These are phyloP conservation scores for Talaromyces sp. DNA, from an alignment of 2,329 filamentous ascomycete species.

Conservation along the genomic window DNA sequence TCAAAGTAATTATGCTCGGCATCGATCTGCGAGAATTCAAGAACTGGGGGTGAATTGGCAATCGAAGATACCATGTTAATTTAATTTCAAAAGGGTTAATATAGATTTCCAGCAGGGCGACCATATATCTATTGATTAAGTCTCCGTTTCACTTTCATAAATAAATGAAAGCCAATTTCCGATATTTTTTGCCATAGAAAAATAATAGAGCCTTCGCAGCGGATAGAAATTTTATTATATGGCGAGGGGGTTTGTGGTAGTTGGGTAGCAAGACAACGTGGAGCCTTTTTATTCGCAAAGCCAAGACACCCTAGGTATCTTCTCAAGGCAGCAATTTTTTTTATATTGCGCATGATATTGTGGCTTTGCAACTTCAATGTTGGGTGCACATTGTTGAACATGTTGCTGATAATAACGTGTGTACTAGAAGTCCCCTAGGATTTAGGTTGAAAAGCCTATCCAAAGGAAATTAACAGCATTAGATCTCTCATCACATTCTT, in stretches of 20 bases:
- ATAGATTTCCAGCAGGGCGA: neutral
- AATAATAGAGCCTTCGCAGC: neutral
- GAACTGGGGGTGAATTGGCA: neutral
- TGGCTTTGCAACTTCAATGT: neutral
- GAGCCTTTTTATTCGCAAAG: neutral
- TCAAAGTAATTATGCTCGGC: neutral
- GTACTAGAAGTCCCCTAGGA: too few species aligned
- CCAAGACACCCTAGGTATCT: neutral
- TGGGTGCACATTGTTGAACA: neutral
- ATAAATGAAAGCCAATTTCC: neutral
- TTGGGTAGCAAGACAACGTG: neutral
- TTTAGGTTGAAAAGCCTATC: neutral
- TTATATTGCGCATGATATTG: neutral
- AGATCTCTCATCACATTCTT: neutral
- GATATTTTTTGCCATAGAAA: neutral
- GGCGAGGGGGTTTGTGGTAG: neutral
- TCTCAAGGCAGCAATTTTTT: neutral
- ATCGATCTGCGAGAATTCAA: neutral
- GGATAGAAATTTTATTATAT: neutral
- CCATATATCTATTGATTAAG: neutral
- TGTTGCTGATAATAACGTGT: neutral
- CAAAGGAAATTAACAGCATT: neutral
- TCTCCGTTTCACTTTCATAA: neutral
- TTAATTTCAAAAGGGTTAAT: neutral
- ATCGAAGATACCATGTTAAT: neutral